These are phyloP conservation scores for Saxispiralis lemnorum DNA, from an alignment of 495 filamentous ascomycete species.

Conservation along the genomic window DNA sequence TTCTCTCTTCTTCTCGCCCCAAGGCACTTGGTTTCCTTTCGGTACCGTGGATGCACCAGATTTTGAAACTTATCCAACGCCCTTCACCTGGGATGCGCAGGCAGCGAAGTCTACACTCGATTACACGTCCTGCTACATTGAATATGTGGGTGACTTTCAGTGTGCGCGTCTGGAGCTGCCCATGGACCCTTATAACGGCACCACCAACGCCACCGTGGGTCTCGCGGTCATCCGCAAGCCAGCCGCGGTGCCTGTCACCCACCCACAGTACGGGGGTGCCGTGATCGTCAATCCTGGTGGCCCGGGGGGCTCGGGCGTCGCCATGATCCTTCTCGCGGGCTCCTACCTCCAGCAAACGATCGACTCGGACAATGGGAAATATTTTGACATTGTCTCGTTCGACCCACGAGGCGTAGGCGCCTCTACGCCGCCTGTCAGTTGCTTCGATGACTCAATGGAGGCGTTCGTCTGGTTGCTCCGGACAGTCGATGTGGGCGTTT, in stretches of 20 bases:
- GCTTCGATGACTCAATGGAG: constrained; percentile 21
- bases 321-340: constrained; percentile 12
- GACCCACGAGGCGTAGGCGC: constrained; percentile 29
- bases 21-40: background rate
- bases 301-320: constrained; percentile 29
- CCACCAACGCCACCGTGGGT: constrained; percentile 17
- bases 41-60: background rate
- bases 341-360: constrained; percentile 17
- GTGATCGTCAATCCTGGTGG: constrained; percentile 30
- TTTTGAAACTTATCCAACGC: background rate
- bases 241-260: constrained; percentile 24
- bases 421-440: constrained; percentile 25
- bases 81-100: constrained; percentile 1
- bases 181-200: constrained; percentile 28
- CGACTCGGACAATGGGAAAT: constrained; percentile 18
- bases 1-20: background rate
- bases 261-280: constrained; percentile 27
- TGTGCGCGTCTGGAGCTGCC: constrained; percentile 27
- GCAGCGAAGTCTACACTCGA: constrained; percentile 8
- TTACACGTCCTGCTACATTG: constrained; percentile 3
- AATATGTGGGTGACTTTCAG: constrained; percentile 19
- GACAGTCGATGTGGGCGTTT: constrained; percentile 18
- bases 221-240: constrained; percentile 25
- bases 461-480: constrained; percentile 20
- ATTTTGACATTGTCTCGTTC: constrained; percentile 39